phyloP scores from a whole-genome alignment of 257 asterid species.

The Salvia hispanica region DNA sequence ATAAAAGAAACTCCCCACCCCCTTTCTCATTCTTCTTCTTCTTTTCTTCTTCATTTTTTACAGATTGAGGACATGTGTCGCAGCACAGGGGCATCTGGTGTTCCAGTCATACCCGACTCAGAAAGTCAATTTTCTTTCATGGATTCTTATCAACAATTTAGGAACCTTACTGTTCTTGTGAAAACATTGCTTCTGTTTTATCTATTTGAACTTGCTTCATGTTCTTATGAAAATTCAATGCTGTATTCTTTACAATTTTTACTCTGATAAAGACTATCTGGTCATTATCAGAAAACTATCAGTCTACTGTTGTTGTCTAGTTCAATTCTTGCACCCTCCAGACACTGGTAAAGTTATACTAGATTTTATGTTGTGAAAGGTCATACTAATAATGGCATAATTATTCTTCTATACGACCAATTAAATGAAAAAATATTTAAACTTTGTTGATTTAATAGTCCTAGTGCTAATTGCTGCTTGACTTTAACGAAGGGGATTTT shows the following conservation, averaged over 20 bases:
- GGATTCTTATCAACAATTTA: conserved; percentile 15
- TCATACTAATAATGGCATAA: too few species aligned
- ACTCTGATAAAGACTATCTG: not conserved
- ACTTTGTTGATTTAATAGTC: too few species aligned
- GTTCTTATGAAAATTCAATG: not conserved
- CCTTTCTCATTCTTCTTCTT: too few species aligned
- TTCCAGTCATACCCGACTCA: conserved; percentile 91
- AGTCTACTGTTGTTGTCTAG: too few species aligned
- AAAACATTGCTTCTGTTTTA: not conserved
- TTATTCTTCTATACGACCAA: too few species aligned
- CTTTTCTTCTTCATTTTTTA: conserved; percentile 32
- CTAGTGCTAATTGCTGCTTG: too few species aligned
- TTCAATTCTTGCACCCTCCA: too few species aligned
- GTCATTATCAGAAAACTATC: conserved; percentile 2
- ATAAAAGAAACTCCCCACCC: too few species aligned
- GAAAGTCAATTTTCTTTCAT: conserved; percentile 61
- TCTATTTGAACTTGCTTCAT: conserved; percentile 20
- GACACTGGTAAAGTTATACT: too few species aligned
- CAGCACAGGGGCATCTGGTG: conserved; percentile 77
- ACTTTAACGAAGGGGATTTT: too few species aligned
- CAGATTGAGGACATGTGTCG: conserved; percentile 94
- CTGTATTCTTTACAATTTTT: conserved; percentile 12
- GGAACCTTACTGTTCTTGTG: not conserved
- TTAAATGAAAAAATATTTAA: too few species aligned
- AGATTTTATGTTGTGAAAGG: too few species aligned